Conservation (phyloP, 2,329 filamentous ascomycete species). For the Colletotrichum cordylinicola region DNA sequence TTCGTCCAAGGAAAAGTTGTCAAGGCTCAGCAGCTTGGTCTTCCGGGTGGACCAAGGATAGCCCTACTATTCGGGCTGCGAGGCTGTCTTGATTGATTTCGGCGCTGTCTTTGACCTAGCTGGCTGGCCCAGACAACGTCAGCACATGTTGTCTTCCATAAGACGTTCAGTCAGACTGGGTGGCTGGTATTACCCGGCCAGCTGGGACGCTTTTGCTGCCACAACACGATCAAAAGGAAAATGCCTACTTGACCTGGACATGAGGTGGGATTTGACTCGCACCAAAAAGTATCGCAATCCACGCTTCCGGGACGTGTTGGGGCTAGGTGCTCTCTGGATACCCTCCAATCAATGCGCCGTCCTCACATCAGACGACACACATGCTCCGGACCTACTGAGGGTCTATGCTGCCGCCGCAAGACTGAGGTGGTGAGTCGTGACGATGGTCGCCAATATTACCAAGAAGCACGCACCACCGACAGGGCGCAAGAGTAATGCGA, state of each 20-base stretch:
- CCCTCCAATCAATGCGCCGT: not conserved
- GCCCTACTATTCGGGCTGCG: not conserved
- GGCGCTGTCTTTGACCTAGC: not conserved
- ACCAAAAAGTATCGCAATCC: not conserved
- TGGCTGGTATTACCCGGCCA: not conserved
- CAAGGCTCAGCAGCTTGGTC: not conserved
- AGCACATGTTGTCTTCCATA: not conserved
- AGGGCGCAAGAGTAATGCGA: not conserved
- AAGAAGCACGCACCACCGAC: not conserved
- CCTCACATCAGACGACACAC: not conserved
- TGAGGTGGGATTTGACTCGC: not conserved
- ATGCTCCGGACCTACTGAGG: not conserved
- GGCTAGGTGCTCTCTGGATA: not conserved
- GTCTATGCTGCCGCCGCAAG: not conserved
- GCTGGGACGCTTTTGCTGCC: not conserved
- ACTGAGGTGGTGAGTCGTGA: not conserved
- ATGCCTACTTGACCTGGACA: not conserved
- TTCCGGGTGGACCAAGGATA: not conserved
- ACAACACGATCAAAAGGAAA: not conserved
- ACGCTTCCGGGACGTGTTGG: not conserved
- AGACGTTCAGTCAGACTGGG: not conserved
- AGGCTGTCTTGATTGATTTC: not conserved
- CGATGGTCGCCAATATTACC: not conserved
- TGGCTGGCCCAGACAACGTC: not conserved
- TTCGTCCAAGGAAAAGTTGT: not conserved